Evolutionary conservation across 805 yeast species (phyloP).

Genomic region (Metschnikowia chrysomelidarum): DNA sequence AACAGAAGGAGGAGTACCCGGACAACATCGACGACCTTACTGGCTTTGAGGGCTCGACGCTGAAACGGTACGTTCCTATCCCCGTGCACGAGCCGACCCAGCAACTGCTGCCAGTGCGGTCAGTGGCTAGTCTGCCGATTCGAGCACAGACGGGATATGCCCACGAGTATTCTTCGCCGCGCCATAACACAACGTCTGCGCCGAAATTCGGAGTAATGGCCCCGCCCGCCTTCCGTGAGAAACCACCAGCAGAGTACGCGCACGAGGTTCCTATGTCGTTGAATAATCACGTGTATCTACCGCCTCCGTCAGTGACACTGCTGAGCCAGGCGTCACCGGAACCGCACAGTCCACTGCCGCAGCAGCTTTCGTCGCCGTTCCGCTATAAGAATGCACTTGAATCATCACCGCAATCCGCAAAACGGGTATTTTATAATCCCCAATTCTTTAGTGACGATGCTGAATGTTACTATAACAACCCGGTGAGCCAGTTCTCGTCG

Average conservation of each 20-base stretch:
- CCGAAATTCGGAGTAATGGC: too few species aligned
- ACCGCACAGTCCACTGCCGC: constrained; percentile 24
- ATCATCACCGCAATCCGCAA: constrained; percentile 17
- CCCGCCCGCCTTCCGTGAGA: too few species aligned
- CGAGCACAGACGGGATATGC: too few species aligned
- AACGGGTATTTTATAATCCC: constrained; percentile 33
- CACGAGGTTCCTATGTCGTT: too few species aligned
- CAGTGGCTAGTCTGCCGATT: too few species aligned
- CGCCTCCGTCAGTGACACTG: constrained; percentile 36
- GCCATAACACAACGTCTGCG: too few species aligned
- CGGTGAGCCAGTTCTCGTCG: constrained; percentile 27
- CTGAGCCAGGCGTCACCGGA: constrained; percentile 37
- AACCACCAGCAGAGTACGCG: too few species aligned
- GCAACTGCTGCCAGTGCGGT: not conserved
- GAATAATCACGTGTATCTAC: constrained; percentile 29
- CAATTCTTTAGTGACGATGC: constrained; percentile 38
- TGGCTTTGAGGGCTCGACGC: constrained; percentile 14
- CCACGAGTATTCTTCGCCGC: too few species aligned
- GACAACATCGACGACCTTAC: constrained; percentile 37
- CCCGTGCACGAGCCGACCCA: constrained; percentile 38
- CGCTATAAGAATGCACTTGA: constrained; percentile 6
- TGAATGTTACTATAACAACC: constrained; percentile 12
- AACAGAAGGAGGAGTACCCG: constrained; percentile 14
- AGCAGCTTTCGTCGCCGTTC: constrained; percentile 29
- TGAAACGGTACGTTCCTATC: constrained; percentile 36